phyloP scores from a whole-genome alignment of 768 basidiomycete species.

The Kwoniella heveanensis region DNA sequence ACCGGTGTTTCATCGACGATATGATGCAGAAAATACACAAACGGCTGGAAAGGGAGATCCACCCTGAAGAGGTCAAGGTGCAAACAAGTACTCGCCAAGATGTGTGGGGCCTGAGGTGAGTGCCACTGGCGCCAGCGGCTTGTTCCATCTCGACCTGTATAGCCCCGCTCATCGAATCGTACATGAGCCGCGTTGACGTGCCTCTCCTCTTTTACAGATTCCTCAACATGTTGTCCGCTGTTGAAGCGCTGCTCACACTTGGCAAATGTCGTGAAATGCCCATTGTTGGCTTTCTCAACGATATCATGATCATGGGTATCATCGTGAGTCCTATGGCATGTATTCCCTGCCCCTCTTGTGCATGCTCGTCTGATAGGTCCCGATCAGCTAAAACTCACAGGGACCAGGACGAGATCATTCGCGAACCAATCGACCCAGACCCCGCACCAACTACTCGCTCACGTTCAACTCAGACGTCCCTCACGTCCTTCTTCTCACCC shows the following conservation, averaged over 20 bases:
- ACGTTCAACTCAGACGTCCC: conserved; percentile 29
- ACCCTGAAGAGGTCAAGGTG: conserved; percentile 64
- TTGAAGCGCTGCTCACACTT: conserved; percentile 61
- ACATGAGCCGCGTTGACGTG: neutral
- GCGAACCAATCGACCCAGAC: conserved; percentile 34
- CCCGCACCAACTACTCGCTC: conserved; percentile 6
- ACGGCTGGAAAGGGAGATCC: conserved; percentile 72
- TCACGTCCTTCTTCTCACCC: conserved; percentile 38
- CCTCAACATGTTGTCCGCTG: conserved; percentile 69
- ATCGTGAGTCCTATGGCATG: conserved; percentile 59
- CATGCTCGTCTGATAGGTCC: neutral
- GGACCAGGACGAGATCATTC: conserved; percentile 54
- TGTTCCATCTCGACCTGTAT: too few relatives aligned
- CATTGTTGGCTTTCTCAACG: conserved; percentile 74
- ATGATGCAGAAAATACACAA: conserved; percentile 70
- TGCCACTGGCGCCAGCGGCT: too few relatives aligned
- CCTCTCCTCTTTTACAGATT: conserved; percentile 60
- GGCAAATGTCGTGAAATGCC: conserved; percentile 74
- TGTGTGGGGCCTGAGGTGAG: conserved; percentile 72
- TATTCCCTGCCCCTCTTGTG: neutral
- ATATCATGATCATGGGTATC: conserved; percentile 68
- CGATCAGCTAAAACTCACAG: neutral
- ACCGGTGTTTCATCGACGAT: neutral
- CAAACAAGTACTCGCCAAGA: conserved; percentile 66
- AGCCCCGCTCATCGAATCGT: neutral